Evolutionary conservation across 305 asterid genomes (phyloP), one percentile per base, ranked within the genome.

Genomic region (Fraxinus floribunda): DNA sequence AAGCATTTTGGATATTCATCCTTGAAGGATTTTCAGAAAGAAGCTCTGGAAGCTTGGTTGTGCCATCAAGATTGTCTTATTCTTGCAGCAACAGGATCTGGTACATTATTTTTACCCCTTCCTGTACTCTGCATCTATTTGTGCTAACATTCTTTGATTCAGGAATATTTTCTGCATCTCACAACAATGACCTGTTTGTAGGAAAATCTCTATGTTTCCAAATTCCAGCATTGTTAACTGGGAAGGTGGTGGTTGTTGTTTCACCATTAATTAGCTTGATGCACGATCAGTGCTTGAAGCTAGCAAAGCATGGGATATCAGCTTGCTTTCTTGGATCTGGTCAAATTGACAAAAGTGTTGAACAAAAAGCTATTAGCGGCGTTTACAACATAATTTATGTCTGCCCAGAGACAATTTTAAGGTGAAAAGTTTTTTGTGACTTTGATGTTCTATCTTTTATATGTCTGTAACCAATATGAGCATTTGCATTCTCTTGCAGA

Each of bases 41-140:
- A 93, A 86, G 94, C 89, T 73, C 87, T 92, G 79, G 89, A 84
- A 81, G 91, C 94, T 82, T 93, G 97, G 90, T 76, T 90, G 82
- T 86, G 84, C 46, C 88, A 86, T 85, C 84, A 84, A 86, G 97
- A 93, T 76, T 90, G 93, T 82, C 92, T 93, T 77, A 87, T 93
- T 80, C 93, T 93, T 79, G 92, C 97, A 38, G 97, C 97, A 60
- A 93, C 97, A n/a, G 97, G 97, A 90, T 92, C 97, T 80, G 97
- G 95, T 92, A 89, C 62, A 39, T 73, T 36, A 72, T 62, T 32
- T 68, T 64, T 78, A 3, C 71, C 36, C 78, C 76, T 80, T 52
- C 72, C 38, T 39, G 30, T 6, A n/a, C 32, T 29, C n/a, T 22
- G 30, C 76, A 70, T 60, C 34, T 80, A 39, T 84, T 26, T 71